Evolutionary conservation across 2,329 filamentous ascomycete genomes (phyloP).

Genomic region (Aspergillus sp.): DNA sequence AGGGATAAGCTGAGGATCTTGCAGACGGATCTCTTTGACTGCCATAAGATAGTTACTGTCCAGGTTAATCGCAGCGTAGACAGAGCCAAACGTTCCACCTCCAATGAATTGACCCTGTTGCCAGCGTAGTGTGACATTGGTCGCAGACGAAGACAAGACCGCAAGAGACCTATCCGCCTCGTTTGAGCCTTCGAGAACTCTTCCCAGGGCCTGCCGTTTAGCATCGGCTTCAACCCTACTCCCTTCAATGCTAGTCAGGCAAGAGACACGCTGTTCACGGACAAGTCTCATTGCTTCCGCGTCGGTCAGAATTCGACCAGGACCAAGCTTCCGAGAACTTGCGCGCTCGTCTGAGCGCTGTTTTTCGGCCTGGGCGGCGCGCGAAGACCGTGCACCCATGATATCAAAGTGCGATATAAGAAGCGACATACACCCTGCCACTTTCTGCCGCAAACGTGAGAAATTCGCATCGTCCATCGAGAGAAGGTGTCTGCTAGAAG

Average conservation of each 20-base stretch:
- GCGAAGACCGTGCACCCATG: conserved; percentile 90
- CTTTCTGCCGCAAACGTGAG: conserved; percentile 75
- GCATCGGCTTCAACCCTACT: conserved; percentile 74
- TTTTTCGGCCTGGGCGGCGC: conserved; percentile 91
- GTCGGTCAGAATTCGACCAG: conserved; percentile 72
- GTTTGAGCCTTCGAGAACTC: conserved; percentile 90
- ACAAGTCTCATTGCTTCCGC: conserved; percentile 78
- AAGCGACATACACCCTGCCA: conserved; percentile 95
- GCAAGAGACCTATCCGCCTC: conserved; percentile 94
- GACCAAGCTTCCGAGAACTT: conserved; percentile 74
- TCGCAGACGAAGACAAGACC: conserved; percentile 88
- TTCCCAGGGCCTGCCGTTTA: conserved; percentile 82
- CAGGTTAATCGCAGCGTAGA: conserved; percentile 95
- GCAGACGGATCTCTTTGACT: conserved; percentile 95
- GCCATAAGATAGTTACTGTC: conserved; percentile 97
- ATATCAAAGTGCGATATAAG: conserved; percentile 99
- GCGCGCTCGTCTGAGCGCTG: conserved; percentile 79
- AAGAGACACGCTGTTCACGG: conserved; percentile 70
- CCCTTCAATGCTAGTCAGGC: conserved; percentile 75
- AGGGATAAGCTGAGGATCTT: conserved; percentile 94
- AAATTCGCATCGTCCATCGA: conserved; percentile 88
- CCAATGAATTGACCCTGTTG: conserved; percentile 98
- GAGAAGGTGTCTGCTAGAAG: conserved; percentile 87
- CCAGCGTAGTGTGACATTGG: conserved; percentile 94
- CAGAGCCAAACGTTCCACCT: conserved; percentile 93